Percentiles rank a stretch among this genome's conserved stretches.
These are phyloP conservation scores for Debaryomycetaceae sp. DNA, from an alignment of 1,139 yeast species.

Conservation along the genomic window DNA sequence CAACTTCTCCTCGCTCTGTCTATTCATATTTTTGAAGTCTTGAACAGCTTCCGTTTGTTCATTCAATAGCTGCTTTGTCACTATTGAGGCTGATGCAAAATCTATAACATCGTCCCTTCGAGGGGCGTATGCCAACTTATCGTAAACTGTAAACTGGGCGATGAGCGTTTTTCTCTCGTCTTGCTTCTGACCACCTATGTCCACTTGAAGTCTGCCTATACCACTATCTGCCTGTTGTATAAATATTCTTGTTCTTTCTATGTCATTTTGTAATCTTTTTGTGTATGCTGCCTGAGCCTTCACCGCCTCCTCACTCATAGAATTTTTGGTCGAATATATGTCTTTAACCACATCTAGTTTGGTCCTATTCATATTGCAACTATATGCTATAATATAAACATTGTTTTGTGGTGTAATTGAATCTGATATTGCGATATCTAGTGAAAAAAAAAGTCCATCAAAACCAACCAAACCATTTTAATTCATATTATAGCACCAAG, in stretches of 20 bases:
- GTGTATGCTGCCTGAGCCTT: slow-evolving; percentile 16
- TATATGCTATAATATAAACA: not conserved
- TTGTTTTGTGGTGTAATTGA: not conserved
- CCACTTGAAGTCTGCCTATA: slow-evolving; percentile 12
- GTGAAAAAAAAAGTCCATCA: not conserved
- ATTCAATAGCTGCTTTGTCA: slow-evolving; percentile 15
- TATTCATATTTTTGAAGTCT: slow-evolving; percentile 6
- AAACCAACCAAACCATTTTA: not conserved
- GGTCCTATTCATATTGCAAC: not conserved
- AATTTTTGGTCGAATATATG: not conserved
- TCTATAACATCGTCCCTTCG: slow-evolving; percentile 38
- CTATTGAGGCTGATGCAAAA: slow-evolving; percentile 29
- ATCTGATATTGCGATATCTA: not conserved
- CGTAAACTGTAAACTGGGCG: slow-evolving; percentile 26
- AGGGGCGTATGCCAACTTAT: slow-evolving; percentile 28
- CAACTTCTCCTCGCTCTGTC: slow-evolving; percentile 1
- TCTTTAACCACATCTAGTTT: slow-evolving; percentile 5
- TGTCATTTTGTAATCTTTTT: slow-evolving; percentile 25
- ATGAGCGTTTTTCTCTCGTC: slow-evolving; percentile 17
- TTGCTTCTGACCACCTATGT: slow-evolving; percentile 5
- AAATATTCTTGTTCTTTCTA: slow-evolving; percentile 21
- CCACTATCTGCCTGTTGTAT: slow-evolving; percentile 29
- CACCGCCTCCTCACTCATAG: not conserved
- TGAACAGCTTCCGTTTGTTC: slow-evolving; percentile 14
- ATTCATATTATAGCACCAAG: not conserved